Conservation (phyloP, 257 asterid species). For the Paraleonurus japonicus region DNA sequence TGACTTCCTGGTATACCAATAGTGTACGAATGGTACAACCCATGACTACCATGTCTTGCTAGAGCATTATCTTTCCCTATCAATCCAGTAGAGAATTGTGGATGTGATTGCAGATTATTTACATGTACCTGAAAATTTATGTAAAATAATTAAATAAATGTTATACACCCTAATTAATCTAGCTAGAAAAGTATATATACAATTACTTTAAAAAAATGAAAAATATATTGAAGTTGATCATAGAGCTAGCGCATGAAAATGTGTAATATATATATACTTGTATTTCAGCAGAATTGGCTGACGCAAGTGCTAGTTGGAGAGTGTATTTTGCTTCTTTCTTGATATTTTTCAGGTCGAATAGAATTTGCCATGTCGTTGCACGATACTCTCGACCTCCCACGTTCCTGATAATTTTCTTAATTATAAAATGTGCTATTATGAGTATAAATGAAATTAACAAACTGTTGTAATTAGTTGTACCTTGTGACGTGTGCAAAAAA, state of each 20-base stretch:
- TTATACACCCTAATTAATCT: too few relatives aligned
- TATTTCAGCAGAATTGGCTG: constrained; percentile 28
- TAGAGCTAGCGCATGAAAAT: neutral
- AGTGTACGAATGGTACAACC: constrained; percentile 35
- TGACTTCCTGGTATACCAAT: constrained; percentile 12
- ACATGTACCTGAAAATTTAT: constrained; percentile 28
- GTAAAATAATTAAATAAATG: neutral
- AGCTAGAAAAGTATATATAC: too few relatives aligned
- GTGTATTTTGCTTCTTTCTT: constrained; percentile 22
- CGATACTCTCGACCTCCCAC: neutral
- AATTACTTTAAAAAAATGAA: neutral
- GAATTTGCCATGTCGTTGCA: constrained; percentile 37
- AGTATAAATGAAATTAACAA: too few relatives aligned
- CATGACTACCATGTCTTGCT: constrained; percentile 49
- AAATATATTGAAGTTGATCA: neutral
- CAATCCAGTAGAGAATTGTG: constrained; percentile 21
- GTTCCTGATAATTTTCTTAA: constrained; percentile 7
- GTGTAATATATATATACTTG: constrained; percentile 19
- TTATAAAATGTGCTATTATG: neutral
- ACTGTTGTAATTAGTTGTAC: too few relatives aligned
- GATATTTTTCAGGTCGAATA: constrained; percentile 19
- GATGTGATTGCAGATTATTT: constrained; percentile 18
- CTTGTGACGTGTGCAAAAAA: constrained; percentile 64
- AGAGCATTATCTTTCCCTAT: constrained; percentile 40
- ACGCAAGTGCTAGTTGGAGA: constrained; percentile 39